Evolutionary conservation across 306 rosid genomes (phyloP), one percentile per base, ranked within the genome.

Genomic region (Geum urbanum): DNA sequence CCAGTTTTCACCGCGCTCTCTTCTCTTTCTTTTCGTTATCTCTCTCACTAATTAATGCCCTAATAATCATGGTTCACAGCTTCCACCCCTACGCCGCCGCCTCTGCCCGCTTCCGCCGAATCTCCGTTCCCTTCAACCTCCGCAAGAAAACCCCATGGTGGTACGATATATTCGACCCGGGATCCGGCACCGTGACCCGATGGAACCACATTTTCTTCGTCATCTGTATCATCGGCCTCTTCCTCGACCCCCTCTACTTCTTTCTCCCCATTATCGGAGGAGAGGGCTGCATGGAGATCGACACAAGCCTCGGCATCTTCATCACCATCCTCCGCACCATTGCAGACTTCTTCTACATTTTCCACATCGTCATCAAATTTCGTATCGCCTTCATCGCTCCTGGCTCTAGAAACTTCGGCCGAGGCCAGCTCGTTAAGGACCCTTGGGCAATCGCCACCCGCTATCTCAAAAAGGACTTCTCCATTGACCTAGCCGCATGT

Each of bases 201-300:
- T 90, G 97, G 98, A 85, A 90, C 74, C 80, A 80, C 9, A 71
- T 76, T 7, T 85, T 90, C 84, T 86, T 90, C 39, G 76, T 78
- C 2, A 72, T 84, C 0, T 87, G 86, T 69, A 70, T 90, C 19
- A 59, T 76, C 5, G 92, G 97, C n/a, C 77, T 94, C 43, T 94
- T 90, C 74, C 43, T 94, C 3, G 98, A 94, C 54, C 97, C 97
- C 3, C 89, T 94, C 47, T 94, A 88, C 79, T 90, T 94, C 84
- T 94, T 77, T 48, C 66, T 86, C 43, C 90, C 96, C 12, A 39
- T 78, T 50, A 86, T 86, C 4, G 94, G 87, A 4, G 84, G 73
- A 27, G 56, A 82, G 27, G 86, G 78, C 0, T 94, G 98, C 57
- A 83, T 90, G 89, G 52, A 75, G 0, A 81, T 69, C 18, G 89